A percentile compares a stretch with the other conserved stretches of the same genome.
Conservation (phyloP, 257 asterid species). For the Solanum medicagineum region DNA sequence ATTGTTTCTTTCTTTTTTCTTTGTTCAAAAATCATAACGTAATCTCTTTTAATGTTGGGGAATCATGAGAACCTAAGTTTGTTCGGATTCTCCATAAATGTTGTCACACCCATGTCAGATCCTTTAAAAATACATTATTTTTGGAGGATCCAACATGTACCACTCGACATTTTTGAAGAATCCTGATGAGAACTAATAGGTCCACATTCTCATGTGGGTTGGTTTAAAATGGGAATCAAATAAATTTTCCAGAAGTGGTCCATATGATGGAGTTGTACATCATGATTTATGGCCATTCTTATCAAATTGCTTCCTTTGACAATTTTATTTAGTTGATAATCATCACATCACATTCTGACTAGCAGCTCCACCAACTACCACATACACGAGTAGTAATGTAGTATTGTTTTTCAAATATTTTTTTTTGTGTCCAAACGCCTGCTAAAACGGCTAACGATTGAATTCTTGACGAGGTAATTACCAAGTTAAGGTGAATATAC, state of each 20-base stretch:
- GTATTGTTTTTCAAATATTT: too few relatives aligned
- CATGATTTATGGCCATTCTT: background rate
- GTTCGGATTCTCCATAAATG: too few relatives aligned
- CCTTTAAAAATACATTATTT: too few relatives aligned
- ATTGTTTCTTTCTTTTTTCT: background rate
- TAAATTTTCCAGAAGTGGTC: background rate
- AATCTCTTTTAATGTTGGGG: too few relatives aligned
- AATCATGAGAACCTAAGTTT: background rate
- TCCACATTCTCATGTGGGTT: background rate
- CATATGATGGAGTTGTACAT: background rate
- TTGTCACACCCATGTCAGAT: accelerated
- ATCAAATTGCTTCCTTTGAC: background rate
- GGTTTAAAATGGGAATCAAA: background rate
- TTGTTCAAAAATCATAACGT: background rate
- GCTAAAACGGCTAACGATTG: background rate
- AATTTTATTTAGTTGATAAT: background rate
- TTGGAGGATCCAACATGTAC: too few relatives aligned
- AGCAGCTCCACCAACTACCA: background rate
- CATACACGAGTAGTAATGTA: background rate
- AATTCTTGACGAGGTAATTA: background rate
- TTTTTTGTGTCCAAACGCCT: background rate
- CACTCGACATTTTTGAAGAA: too few relatives aligned
- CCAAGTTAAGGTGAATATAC: background rate
- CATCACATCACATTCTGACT: background rate
- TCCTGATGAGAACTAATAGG: background rate